phyloP scores from a whole-genome alignment of 805 yeast species.

The Candida tallmaniae region DNA sequence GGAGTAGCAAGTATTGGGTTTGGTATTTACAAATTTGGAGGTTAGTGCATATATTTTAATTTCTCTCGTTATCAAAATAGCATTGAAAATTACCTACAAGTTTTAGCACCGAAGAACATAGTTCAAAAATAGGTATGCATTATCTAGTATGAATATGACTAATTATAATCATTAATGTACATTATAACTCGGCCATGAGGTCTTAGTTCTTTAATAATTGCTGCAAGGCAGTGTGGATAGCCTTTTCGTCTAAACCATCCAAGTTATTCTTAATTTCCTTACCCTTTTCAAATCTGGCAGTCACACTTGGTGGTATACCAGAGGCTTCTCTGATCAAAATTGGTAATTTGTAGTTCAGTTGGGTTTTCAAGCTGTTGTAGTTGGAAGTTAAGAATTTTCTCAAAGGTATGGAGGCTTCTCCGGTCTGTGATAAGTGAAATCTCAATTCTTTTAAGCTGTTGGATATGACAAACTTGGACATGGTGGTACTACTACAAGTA shows the following conservation, averaged over 20 bases:
- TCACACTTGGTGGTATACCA: slow-evolving; percentile 69
- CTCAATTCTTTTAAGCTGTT: slow-evolving; percentile 70
- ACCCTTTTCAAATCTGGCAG: slow-evolving; percentile 65
- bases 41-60: neutral
- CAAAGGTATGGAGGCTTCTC: slow-evolving; percentile 63
- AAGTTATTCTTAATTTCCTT: slow-evolving; percentile 45
- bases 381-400: slow-evolving; percentile 59
- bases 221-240: slow-evolving; percentile 37
- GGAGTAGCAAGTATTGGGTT: slow-evolving; percentile 54
- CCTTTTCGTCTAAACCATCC: slow-evolving; percentile 45
- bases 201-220: slow-evolving; percentile 28
- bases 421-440: slow-evolving; percentile 77
- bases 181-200: neutral
- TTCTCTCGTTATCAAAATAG: neutral
- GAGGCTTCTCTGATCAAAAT: slow-evolving; percentile 74
- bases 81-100: too few relatives aligned
- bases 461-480: slow-evolving; percentile 45
- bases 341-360: slow-evolving; percentile 59
- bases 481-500: slow-evolving; percentile 6
- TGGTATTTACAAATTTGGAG: slow-evolving; percentile 54
- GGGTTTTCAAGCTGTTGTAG: slow-evolving; percentile 59
- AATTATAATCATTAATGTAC: neutral
- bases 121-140: too few relatives aligned
- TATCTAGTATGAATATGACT: too few relatives aligned
- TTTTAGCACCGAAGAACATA: too few relatives aligned